These are phyloP conservation scores for Acorus calamus DNA, from an alignment of 106 monocot species.

Conservation along the genomic window DNA sequence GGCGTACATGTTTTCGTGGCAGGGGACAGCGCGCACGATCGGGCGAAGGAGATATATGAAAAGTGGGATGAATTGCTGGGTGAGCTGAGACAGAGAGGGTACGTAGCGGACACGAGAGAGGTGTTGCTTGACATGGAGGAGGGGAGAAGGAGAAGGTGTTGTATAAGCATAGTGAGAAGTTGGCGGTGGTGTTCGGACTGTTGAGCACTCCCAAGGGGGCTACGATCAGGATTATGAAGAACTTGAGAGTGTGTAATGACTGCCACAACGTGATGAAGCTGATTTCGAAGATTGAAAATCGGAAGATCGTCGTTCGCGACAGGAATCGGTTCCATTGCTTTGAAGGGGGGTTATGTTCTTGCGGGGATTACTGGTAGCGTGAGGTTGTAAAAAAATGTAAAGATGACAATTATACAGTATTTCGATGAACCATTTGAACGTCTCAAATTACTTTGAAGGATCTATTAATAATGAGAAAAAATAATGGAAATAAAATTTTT, in stretches of 20 bases:
- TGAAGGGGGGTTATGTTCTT: slow-evolving; percentile 40
- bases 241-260: slow-evolving; percentile 62
- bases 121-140: slow-evolving; percentile 72
- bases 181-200: slow-evolving; percentile 50
- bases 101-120: slow-evolving; percentile 39
- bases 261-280: slow-evolving; percentile 59
- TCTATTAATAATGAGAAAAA: too few relatives aligned
- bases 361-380: slow-evolving; percentile 58
- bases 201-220: slow-evolving; percentile 37
- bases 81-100: slow-evolving; percentile 35
- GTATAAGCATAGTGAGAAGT: slow-evolving; percentile 60
- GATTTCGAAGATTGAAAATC: slow-evolving; percentile 28
- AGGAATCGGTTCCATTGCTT: slow-evolving; percentile 64
- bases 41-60: slow-evolving; percentile 17
- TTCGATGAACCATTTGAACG: too few relatives aligned
- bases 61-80: slow-evolving; percentile 38
- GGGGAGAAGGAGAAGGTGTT: slow-evolving; percentile 41
- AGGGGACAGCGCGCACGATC: slow-evolving; percentile 31
- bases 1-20: slow-evolving; percentile 51
- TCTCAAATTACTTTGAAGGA: too few relatives aligned
- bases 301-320: slow-evolving; percentile 51
- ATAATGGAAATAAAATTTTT: too few relatives aligned
- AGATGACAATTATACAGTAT: too few relatives aligned
- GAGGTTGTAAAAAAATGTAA: too few relatives aligned
- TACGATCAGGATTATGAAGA: slow-evolving; percentile 67